phyloP scores from a whole-genome alignment of 768 basidiomycete genomes.

The Cubamyces lactineus region DNA sequence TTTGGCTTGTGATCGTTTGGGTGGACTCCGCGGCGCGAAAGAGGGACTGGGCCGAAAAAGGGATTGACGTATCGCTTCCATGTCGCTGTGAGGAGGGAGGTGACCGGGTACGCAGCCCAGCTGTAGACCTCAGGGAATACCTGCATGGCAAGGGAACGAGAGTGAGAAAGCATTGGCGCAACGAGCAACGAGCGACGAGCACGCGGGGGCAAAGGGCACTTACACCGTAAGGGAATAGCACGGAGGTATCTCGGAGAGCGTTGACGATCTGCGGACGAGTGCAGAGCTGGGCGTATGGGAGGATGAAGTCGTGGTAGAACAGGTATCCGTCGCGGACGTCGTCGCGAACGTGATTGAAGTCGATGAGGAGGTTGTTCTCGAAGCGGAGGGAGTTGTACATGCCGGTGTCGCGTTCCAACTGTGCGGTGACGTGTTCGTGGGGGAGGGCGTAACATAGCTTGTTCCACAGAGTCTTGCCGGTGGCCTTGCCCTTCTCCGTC shows the following conservation, averaged over 20 bases:
- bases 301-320: neutral
- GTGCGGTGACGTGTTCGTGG: neutral
- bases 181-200: too few species aligned
- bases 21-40: neutral
- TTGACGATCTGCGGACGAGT: neutral
- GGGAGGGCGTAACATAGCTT: neutral
- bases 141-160: neutral
- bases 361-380: neutral
- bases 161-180: too few species aligned
- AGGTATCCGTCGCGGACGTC: neutral
- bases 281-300: neutral
- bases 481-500: neutral
- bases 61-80: neutral
- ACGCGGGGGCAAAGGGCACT: neutral
- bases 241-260: neutral
- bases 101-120: neutral
- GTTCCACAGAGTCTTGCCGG: neutral
- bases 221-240: neutral
- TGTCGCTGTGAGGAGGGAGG: neutral
- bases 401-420: neutral
- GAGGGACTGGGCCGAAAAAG: neutral
- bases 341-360: neutral
- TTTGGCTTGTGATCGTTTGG: neutral
- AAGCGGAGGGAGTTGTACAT: neutral
- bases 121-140: neutral